Evolutionary conservation across 495 filamentous ascomycete genomes (phyloP).

Genomic region (Neurospora sp.): DNA sequence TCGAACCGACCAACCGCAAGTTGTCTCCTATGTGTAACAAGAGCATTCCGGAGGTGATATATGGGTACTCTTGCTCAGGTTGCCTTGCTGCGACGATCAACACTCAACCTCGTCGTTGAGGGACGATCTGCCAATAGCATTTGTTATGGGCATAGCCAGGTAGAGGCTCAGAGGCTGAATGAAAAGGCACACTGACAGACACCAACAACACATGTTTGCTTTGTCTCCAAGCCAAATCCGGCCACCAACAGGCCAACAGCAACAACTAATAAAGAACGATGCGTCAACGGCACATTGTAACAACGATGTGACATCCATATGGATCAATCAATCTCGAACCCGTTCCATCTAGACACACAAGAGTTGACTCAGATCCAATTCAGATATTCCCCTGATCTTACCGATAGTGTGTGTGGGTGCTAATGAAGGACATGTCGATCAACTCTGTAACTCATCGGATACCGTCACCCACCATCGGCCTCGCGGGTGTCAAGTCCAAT

Average conservation of each 20-base stretch:
- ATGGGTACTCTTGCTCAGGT: neutral
- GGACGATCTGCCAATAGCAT: neutral
- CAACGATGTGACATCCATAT: neutral
- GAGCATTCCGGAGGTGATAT: neutral
- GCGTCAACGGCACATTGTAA: neutral
- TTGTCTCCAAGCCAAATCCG: neutral
- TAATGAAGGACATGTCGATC: neutral
- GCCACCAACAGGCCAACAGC: neutral
- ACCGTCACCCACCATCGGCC: neutral
- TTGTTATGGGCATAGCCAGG: neutral
- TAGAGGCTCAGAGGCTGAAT: neutral
- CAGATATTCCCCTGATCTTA: no score
- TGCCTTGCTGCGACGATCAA: neutral
- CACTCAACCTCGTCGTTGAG: neutral
- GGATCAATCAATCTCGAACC: no score
- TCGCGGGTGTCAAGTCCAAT: neutral
- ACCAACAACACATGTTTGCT: neutral
- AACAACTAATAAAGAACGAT: neutral
- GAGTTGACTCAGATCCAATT: neutral
- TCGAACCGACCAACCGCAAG: neutral
- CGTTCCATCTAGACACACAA: no score
- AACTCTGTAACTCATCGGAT: neutral
- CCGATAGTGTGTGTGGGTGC: neutral
- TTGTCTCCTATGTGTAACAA: neutral
- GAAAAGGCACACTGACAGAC: neutral